Percentiles rank a stretch among this genome's conserved stretches.
These are phyloP conservation scores for Parathielavia appendiculata DNA, from an alignment of 495 filamentous ascomycete species.

Conservation along the genomic window DNA sequence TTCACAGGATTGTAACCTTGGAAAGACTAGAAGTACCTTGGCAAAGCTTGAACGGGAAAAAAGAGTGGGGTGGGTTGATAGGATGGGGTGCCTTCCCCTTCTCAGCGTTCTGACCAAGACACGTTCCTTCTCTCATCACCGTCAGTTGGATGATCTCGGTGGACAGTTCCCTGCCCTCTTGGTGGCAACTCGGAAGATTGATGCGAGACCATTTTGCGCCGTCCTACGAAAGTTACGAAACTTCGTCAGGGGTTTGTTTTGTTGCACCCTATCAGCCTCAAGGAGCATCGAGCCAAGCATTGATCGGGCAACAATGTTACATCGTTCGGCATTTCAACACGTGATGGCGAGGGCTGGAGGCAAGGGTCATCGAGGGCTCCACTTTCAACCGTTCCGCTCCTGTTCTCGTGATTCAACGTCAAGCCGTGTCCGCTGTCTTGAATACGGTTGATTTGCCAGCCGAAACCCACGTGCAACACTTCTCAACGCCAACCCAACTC, in stretches of 20 bases:
- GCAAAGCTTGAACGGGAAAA: no score
- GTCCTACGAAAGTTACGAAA: no score
- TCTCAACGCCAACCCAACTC: background rate
- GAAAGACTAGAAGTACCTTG: no score
- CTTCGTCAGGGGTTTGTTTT: background rate
- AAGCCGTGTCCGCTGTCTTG: background rate
- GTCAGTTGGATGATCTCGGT: no score
- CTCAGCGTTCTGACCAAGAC: no score
- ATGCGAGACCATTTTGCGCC: no score
- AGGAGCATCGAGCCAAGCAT: background rate
- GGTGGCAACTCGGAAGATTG: no score
- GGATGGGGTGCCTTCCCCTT: no score
- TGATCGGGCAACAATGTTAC: background rate
- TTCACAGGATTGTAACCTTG: no score
- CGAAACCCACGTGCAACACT: slow-evolving; percentile 1
- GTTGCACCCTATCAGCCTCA: background rate
- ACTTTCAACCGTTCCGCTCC: background rate
- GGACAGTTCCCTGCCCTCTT: no score
- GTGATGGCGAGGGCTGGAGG: background rate
- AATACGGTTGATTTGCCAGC: background rate
- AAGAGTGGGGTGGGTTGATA: no score
- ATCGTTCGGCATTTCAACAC: background rate
- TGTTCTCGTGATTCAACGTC: slow-evolving; percentile 2
- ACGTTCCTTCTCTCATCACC: no score
- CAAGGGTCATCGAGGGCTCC: background rate